phyloP scores from a whole-genome alignment of 495 filamentous ascomycete species.

The Daldinia bambusicola region DNA sequence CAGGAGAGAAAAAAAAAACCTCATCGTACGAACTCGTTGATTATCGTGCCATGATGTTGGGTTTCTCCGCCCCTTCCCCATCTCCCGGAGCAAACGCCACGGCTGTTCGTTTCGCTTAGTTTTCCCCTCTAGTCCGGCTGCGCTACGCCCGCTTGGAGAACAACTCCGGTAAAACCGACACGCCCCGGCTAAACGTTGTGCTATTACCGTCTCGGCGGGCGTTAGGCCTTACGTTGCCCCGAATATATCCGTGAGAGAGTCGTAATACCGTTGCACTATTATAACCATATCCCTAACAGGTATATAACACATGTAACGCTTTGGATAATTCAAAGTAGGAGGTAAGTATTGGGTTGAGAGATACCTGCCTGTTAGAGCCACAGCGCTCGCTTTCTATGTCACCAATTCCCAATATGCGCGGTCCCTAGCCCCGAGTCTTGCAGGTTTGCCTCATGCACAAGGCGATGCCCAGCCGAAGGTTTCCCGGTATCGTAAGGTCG shows the following conservation, averaged over 20 bases:
- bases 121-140: background rate
- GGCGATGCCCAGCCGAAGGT: background rate
- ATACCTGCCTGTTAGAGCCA: too few species aligned
- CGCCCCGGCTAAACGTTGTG: background rate
- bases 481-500: constrained; percentile 4
- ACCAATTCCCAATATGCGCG: background rate
- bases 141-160: background rate
- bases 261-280: background rate
- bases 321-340: too few species aligned
- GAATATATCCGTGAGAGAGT: background rate
- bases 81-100: background rate
- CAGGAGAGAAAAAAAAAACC: background rate
- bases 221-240: background rate
- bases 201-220: background rate
- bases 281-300: too few species aligned
- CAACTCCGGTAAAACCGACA: constrained; percentile 1
- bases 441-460: background rate
- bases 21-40: constrained; percentile 1
- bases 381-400: background rate
- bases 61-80: too few species aligned
- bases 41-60: background rate
- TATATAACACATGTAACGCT: too few species aligned
- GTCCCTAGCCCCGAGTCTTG: background rate
- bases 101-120: background rate
- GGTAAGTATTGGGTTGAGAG: background rate